Evolutionary conservation across 208 protist species (phyloP).

Genomic region (Trichomonas gallinae): DNA sequence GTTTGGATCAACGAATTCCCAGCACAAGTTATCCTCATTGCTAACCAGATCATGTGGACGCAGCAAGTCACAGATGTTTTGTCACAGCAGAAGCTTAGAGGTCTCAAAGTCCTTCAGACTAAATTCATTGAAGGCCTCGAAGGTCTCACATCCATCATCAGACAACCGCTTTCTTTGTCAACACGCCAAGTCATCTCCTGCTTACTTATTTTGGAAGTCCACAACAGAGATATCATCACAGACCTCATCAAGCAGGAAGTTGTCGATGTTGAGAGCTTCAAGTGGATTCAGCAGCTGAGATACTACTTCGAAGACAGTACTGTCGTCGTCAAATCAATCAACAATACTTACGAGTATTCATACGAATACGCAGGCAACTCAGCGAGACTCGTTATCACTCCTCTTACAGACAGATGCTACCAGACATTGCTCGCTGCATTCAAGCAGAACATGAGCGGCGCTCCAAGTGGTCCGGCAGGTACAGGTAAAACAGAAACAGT

Average conservation of each 20-base stretch:
- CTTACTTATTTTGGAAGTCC: conserved; percentile 58
- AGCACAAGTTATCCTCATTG: conserved; percentile 69
- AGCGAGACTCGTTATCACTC: conserved; percentile 45
- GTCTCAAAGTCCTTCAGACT: neutral
- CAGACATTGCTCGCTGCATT: conserved; percentile 56
- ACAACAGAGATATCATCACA: conserved; percentile 37
- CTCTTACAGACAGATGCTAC: conserved; percentile 54
- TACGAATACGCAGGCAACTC: conserved; percentile 51
- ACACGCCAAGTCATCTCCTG: conserved; percentile 18
- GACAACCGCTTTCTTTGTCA: neutral
- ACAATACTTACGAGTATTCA: conserved; percentile 36
- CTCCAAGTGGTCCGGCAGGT: conserved; percentile 52
- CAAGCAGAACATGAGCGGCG: conserved; percentile 50
- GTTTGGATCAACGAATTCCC: conserved; percentile 74
- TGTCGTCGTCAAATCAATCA: conserved; percentile 37
- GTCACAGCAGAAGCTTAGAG: conserved; percentile 24
- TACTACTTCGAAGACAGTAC: conserved; percentile 73
- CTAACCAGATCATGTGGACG: conserved; percentile 75
- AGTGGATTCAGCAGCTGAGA: conserved; percentile 79
- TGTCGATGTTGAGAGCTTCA: conserved; percentile 66
- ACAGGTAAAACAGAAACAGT: conserved; percentile 58
- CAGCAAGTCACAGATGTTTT: conserved; percentile 66
- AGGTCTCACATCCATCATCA: neutral
- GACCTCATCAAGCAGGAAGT: conserved; percentile 66
- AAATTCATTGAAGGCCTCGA: conserved; percentile 41